Percentiles rank a stretch among this genome's conserved stretches.
Conservation (phyloP, 116 monocot genomes). For the Trichopus zeylanicus region DNA sequence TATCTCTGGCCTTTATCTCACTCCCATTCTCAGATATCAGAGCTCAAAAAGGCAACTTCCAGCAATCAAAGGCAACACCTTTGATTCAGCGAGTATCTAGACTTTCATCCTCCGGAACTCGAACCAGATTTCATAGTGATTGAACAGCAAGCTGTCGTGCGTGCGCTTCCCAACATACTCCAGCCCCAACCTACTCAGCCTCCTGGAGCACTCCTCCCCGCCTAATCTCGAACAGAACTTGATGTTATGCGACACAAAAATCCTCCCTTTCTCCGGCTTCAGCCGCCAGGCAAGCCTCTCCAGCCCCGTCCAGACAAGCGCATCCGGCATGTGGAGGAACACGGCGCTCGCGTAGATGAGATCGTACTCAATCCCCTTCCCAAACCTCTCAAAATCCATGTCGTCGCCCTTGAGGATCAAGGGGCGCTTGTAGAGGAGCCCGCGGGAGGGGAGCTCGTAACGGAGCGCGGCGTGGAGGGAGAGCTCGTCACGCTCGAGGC, state of each 20-base stretch:
- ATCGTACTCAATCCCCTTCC: conserved; percentile 33
- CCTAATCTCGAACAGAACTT: conserved; percentile 83
- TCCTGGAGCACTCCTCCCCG: conserved; percentile 53
- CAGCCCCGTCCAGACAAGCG: conserved; percentile 66
- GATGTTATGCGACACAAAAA: conserved; percentile 81
- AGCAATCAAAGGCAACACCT: no score
- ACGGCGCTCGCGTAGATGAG: conserved; percentile 86
- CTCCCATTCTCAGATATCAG: no score
- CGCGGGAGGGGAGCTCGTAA: conserved; percentile 79
- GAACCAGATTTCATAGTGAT: conserved; percentile 90
- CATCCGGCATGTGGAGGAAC: conserved; percentile 79
- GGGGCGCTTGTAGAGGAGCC: conserved; percentile 65
- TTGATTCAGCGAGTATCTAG: conserved; percentile 2
- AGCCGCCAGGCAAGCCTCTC: conserved; percentile 53
- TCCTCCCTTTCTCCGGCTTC: conserved; percentile 52
- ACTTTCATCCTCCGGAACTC: conserved; percentile 52
- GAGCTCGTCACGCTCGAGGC: conserved; percentile 75
- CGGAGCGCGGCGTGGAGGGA: conserved; percentile 73
- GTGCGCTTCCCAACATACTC: conserved; percentile 65
- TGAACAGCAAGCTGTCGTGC: conserved; percentile 87
- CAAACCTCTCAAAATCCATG: conserved; percentile 61
- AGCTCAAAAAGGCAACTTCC: no score
- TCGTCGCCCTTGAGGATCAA: conserved; percentile 67
- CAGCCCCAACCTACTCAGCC: conserved; percentile 53
- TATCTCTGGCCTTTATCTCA: no score